Evolutionary conservation across 345 rosid species (phyloP), one percentile per base, ranked within the genome.

Genomic region (Citropsis articulata): DNA sequence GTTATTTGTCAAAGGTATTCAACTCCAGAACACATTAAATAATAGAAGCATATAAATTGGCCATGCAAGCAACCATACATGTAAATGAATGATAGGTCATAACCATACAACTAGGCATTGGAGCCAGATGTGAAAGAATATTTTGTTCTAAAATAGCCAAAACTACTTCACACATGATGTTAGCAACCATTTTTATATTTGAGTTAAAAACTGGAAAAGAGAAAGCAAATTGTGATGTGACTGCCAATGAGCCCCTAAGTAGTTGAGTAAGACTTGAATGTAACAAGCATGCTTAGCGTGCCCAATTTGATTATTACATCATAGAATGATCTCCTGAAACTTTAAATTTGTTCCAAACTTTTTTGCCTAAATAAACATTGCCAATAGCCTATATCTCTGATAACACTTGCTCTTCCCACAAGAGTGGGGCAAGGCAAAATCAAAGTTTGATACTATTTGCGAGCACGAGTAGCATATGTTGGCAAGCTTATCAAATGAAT

Each of bases 251-350:
- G 25, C 24, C 45, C 67, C 36, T 60, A 45, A 38, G 61, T 18
- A 71, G 10, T 48, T 25, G 57, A 30, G 71, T 31, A 21, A 27
- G 14, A 48, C 31, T 64, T 48, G 50, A 30, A 30, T 36, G 61
- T 38, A 18, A 48, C 62, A 30, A 62, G 35, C 78, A 42, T 28
- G 45, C 59, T 40, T 24, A 33, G 55, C 56, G 21, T 62, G 24
- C 6, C 53, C 62, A 28, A 64, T 64, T 48, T 18, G 35, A 13
- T 30, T 63, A 13, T 13, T 55, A 9, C 57, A 2, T 63, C 19
- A 12, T 28, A 28, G 12, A 36, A 18, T 24, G 66, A 31, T 71
- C 76, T 72, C 72, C 75, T 55, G 56, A 21, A 71, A 71, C 75
- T 28, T 77, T 70, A 45, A 42, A 62, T 38, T 69, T 60, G n/a